phyloP scores from a whole-genome alignment of 2,329 filamentous ascomycete species.

The Hypoxylon sp. region DNA sequence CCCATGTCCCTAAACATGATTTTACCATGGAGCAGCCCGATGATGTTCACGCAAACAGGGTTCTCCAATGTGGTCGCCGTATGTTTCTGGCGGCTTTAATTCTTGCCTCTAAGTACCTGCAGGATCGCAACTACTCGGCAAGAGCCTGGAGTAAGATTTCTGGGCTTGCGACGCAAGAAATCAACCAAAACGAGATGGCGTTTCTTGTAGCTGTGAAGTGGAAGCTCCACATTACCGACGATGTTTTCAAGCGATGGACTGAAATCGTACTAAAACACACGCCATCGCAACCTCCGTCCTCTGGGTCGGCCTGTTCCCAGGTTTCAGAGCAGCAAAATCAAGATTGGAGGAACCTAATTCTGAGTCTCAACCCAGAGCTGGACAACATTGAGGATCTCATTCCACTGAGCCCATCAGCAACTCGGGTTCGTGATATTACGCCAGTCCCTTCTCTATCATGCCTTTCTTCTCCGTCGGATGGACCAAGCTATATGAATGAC shows the following conservation, averaged over 20 bases:
- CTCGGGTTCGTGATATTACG: constrained; percentile 56
- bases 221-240: constrained; percentile 93
- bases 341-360: constrained; percentile 72
- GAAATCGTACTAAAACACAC: constrained; percentile 91
- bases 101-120: constrained; percentile 96
- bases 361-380: constrained; percentile 70
- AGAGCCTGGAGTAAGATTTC: constrained; percentile 99
- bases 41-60: constrained; percentile 79
- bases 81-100: constrained; percentile 98
- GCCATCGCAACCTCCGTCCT: constrained; percentile 72
- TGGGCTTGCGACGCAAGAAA: constrained; percentile 91
- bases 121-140: constrained; percentile 97
- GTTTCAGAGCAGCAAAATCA: constrained; percentile 63
- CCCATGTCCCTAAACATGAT: constrained; percentile 85
- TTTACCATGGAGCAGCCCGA: constrained; percentile 88
- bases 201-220: constrained; percentile 93
- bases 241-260: constrained; percentile 92
- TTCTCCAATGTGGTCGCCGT: constrained; percentile 93
- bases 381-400: constrained; percentile 71
- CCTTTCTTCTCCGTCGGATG: constrained; percentile 61
- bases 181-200: constrained; percentile 96
- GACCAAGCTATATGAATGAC: constrained; percentile 56
- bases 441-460: constrained; percentile 61
- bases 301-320: constrained; percentile 62
- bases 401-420: constrained; percentile 53